Base-by-base conservation (phyloP, 176 grass and related monocot species). In the Avena sativa region DNA sequence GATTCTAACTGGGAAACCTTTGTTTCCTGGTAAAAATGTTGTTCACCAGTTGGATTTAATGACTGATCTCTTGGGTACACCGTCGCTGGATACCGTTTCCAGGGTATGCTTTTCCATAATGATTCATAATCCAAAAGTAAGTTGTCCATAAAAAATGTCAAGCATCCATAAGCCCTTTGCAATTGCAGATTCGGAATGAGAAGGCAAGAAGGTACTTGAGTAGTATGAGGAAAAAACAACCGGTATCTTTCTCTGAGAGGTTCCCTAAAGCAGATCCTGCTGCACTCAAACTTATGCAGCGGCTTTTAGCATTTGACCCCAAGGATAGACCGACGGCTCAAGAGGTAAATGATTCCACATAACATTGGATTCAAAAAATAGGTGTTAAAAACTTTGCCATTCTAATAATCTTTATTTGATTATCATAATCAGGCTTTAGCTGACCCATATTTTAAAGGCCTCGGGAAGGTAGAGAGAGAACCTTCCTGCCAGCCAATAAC, bases 21-120 rank as follows among this genome's bases (percentile, higher is more conserved):
- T 99, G 79, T 99, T 99, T 91, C 94, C 97, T 85, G 97, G 97
- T 5, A 99, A 99, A 91, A 99, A 99, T 95, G 97, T 99, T 63
- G 97, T 99, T 87, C 92, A 97, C 78, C 94, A 99, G 58, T 92
- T 99, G 87, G 97, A 99, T 89, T 90, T 99, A 79, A 99, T 99
- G 89, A 99, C 97, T 64, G 92, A 99, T 97, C 94, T 94, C 83
- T 89, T 99, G 85, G 97, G 97, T 49, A 96, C 85, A 19, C 97
- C 97, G 83, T 91, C 97, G 3, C 60, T 86, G 1, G 97, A 97
- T 76, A 96, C 94, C 82, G 84, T 97, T 85, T 91, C 94, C 58
- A 90, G 93, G 92, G 97, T 99, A 88, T 78, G 80, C 30, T 46
- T 88, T 85, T 20, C 69, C 32, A 49, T 58, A 46, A 78, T 81